Conservation (phyloP, 495 filamentous ascomycete species). For the Neurospora tetrasperma region DNA sequence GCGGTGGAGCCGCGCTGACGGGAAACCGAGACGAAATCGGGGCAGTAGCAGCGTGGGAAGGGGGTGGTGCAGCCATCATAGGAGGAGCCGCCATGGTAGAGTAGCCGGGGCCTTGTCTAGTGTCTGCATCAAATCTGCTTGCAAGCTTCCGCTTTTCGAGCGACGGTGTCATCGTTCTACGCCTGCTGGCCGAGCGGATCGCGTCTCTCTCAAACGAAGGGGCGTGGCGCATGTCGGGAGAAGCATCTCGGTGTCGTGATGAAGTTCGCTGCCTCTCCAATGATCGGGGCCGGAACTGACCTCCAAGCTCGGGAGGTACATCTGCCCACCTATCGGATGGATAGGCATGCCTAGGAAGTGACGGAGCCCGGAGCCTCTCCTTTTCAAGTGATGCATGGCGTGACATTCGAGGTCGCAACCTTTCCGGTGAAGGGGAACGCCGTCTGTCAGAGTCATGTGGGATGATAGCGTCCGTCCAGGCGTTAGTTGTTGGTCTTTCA, state of each 20-base stretch:
- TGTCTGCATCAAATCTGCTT: slow-evolving; percentile 34
- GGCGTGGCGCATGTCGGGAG: slow-evolving; percentile 14
- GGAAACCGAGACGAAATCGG: not conserved
- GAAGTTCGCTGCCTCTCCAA: slow-evolving; percentile 7
- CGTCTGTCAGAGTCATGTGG: slow-evolving; percentile 12
- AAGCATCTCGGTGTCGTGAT: slow-evolving; percentile 3
- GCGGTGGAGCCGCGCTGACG: not conserved
- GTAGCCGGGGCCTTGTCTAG: slow-evolving; percentile 11
- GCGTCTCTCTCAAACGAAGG: slow-evolving; percentile 32
- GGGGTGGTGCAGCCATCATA: slow-evolving; percentile 12
- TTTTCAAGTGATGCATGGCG: slow-evolving; percentile 9
- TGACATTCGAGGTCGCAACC: not conserved
- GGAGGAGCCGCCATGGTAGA: slow-evolving; percentile 9
- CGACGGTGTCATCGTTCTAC: not conserved
- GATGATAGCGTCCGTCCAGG: slow-evolving; percentile 8
- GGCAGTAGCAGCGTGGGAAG: slow-evolving; percentile 15
- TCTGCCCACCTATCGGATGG: not conserved
- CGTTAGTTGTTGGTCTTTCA: slow-evolving; percentile 17
- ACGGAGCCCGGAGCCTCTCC: not conserved
- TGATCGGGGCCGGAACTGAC: slow-evolving; percentile 2
- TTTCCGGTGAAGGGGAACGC: slow-evolving; percentile 13
- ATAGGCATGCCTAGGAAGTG: not conserved
- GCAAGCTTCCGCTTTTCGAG: slow-evolving; percentile 15
- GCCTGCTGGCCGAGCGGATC: not conserved
- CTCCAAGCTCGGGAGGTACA: not conserved